Evolutionary conservation across 257 asterid species (phyloP).

Genomic region (Solanum virginianum): DNA sequence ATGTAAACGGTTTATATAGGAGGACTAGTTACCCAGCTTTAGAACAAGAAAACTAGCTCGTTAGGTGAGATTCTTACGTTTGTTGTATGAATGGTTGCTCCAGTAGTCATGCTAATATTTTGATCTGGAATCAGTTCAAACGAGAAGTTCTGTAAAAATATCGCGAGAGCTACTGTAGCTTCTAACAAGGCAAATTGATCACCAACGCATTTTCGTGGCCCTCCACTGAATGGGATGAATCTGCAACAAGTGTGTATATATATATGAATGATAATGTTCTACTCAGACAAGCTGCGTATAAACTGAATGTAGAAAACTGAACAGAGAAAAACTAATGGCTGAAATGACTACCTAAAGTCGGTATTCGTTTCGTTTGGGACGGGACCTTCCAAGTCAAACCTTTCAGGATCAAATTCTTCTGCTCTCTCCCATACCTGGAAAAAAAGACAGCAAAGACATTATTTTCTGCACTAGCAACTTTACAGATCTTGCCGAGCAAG

Average conservation of each 20-base stretch:
- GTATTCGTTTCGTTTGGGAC: constrained; percentile 88
- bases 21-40: neutral
- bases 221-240: constrained; percentile 91
- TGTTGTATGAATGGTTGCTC: constrained; percentile 95
- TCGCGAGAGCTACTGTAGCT: constrained; percentile 73
- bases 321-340: neutral
- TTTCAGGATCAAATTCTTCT: constrained; percentile 78
- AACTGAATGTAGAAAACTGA: neutral
- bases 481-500: neutral
- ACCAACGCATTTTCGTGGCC: constrained; percentile 94
- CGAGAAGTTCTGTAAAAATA: constrained; percentile 48
- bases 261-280: neutral
- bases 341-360: constrained; percentile 49
- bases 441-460: neutral
- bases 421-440: constrained; percentile 89
- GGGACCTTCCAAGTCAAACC: constrained; percentile 60
- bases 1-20: neutral
- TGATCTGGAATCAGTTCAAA: constrained; percentile 82
- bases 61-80: constrained; percentile 36
- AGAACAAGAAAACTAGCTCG: neutral
- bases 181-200: constrained; percentile 93
- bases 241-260: constrained; percentile 16
- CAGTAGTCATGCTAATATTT: constrained; percentile 86
- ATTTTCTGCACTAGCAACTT: neutral
- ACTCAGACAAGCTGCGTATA: neutral